Evolutionary conservation across 768 basidiomycete genomes (phyloP), one percentile per base, ranked within the genome.

Genomic region (Thelephora ganbajun): DNA sequence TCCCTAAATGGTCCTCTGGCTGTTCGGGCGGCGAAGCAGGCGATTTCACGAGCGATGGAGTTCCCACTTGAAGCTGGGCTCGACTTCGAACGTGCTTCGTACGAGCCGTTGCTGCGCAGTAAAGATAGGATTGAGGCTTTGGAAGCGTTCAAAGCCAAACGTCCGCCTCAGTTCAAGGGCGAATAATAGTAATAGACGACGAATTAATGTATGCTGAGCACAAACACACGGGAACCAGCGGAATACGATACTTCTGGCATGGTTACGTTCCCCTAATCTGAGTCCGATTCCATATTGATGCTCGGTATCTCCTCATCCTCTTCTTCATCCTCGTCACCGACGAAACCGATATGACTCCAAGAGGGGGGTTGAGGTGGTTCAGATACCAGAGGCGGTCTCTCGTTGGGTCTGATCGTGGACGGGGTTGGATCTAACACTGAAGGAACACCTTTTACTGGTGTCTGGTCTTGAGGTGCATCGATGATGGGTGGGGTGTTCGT

Each of bases 1-100:
- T 64, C 72, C 20, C 70, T 65, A 33, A 84, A 84, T 54, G 87
- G 86, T 83, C 50, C 12, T 69, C 62, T 94, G 19, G 88, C 91
- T 3, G 69, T 93, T 35, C 72, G 80, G n/a, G 88, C 89, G 6
- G 89, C 91, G 5, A 94, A 94, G 57, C 76, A 79, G 54, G 85
- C 87, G 7, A 80, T 93, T 44, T 83, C 83, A 12, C 74, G 83
- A 20, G 85, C 89, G 16, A 70, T 73, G n/a, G 82, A 89, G 55
- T 68, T 91, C 12, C 67, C 83, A 2, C 66, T 93, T 6, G 89
- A 92, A 63, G 73, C 79, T 49, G 87, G 88, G n/a, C 72, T 97
- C n/a, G 88, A 93, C 60, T 87, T 93, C 52, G 92, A 96, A 62
- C 72, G 85, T 33, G 79, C 80, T 5, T 77, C 84, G 11, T 97